Conservation (phyloP, 1,284 basidiomycete species). For the Porodaedalea pini region DNA sequence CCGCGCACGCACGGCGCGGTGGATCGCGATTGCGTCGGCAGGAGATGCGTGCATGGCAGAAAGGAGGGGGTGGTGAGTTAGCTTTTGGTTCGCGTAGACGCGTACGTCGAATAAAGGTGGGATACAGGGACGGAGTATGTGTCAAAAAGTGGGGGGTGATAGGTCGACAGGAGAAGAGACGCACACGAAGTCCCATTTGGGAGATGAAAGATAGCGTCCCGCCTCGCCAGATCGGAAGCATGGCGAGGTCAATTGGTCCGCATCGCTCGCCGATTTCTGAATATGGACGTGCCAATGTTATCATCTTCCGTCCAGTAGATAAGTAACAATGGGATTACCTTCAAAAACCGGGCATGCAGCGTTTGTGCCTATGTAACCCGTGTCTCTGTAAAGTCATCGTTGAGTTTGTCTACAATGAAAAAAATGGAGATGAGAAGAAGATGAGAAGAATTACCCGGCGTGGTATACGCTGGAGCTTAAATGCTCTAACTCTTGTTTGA, state of each 20-base stretch:
- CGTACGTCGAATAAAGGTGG: neutral
- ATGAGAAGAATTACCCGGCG: slow-evolving; percentile 25
- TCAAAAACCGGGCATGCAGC: slow-evolving; percentile 33
- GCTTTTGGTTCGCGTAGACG: slow-evolving; percentile 10
- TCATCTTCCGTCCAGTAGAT: neutral
- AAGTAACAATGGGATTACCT: slow-evolving; percentile 22
- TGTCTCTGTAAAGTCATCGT: slow-evolving; percentile 26
- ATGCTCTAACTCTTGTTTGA: slow-evolving; percentile 21
- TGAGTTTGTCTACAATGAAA: neutral
- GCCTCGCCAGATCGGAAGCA: slow-evolving; percentile 37
- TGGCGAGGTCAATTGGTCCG: slow-evolving; percentile 34
- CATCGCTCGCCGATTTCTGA: slow-evolving; percentile 34
- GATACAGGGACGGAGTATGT: neutral
- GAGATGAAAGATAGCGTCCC: slow-evolving; percentile 31
- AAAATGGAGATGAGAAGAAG: neutral
- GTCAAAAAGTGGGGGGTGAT: neutral
- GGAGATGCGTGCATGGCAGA: slow-evolving; percentile 31
- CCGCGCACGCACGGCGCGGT: slow-evolving; percentile 31
- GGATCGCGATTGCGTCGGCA: slow-evolving; percentile 30
- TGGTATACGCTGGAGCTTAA: slow-evolving; percentile 26
- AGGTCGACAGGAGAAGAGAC: slow-evolving; percentile 5
- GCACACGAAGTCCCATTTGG: slow-evolving; percentile 29
- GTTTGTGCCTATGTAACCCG: slow-evolving; percentile 30
- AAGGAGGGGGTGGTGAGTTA: slow-evolving; percentile 26
- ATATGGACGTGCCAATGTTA: neutral